phyloP scores from a whole-genome alignment of 2,329 filamentous ascomycete species.

The Anisogramma anomala region DNA sequence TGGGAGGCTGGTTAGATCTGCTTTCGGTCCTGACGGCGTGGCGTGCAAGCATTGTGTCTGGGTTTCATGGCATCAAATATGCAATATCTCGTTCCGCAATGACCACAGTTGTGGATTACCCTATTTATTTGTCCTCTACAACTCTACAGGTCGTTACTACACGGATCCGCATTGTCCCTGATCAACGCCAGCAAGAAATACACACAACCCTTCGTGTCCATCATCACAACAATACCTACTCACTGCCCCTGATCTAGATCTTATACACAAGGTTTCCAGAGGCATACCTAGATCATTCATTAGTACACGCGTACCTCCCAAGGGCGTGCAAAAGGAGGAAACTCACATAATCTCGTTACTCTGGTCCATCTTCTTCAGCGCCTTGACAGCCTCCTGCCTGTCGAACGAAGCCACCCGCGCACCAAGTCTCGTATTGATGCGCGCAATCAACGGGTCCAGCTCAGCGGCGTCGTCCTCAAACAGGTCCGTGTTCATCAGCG shows the following conservation, averaged over 20 bases:
- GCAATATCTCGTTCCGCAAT: neutral
- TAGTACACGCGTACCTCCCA: constrained; percentile 9
- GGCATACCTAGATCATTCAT: constrained; percentile 34
- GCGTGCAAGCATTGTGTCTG: too few relatives aligned
- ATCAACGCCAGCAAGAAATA: neutral
- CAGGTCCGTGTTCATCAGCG: constrained; percentile 68
- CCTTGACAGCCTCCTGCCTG: constrained; percentile 61
- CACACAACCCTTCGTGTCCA: neutral
- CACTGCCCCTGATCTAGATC: constrained; percentile 34
- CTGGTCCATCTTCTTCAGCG: constrained; percentile 68
- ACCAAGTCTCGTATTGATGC: constrained; percentile 64
- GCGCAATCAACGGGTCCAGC: constrained; percentile 60
- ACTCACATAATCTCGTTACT: constrained; percentile 88
- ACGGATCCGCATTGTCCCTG: neutral
- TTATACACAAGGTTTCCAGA: constrained; percentile 59
- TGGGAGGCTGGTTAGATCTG: too few relatives aligned
- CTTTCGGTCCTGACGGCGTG: too few relatives aligned
- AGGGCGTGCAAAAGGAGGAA: neutral
- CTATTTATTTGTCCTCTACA: neutral
- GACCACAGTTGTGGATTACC: neutral
- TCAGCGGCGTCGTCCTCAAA: constrained; percentile 79
- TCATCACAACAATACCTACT: neutral
- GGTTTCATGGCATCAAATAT: neutral
- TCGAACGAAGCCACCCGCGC: constrained; percentile 45
- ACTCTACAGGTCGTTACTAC: neutral